Conservation (phyloP, 2,329 filamentous ascomycete genomes). For the Cladosporium sp. region DNA sequence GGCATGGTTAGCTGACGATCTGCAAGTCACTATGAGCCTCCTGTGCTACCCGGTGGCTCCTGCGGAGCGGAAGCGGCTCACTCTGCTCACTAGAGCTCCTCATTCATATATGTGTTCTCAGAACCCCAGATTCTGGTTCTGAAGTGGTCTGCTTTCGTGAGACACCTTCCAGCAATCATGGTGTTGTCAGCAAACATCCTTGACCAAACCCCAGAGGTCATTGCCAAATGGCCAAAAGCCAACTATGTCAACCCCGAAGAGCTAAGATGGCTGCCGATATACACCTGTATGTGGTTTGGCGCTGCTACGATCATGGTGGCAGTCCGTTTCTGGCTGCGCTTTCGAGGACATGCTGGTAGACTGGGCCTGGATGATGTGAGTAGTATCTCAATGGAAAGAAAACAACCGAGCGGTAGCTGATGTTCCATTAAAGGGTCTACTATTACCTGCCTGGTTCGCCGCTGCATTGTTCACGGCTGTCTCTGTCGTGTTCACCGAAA, state of each 20-base stretch:
- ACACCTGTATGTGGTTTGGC: slow-evolving; percentile 29
- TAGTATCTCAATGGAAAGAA: background rate
- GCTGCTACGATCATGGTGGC: slow-evolving; percentile 30
- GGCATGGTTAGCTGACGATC: background rate
- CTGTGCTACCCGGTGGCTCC: background rate
- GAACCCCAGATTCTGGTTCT: background rate
- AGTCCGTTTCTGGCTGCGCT: slow-evolving; percentile 33
- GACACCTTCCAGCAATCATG: background rate
- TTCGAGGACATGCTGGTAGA: slow-evolving; percentile 28
- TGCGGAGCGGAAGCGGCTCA: background rate
- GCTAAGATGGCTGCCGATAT: slow-evolving; percentile 36
- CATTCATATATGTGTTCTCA: background rate
- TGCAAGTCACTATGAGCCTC: background rate
- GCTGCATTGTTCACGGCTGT: slow-evolving; percentile 26
- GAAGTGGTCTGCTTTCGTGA: background rate
- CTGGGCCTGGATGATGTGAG: slow-evolving; percentile 37
- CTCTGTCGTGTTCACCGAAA: slow-evolving; percentile 26
- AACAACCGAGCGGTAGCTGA: background rate
- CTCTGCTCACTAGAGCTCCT: background rate
- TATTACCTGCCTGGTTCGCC: slow-evolving; percentile 27
- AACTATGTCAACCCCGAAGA: slow-evolving; percentile 33
- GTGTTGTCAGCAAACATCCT: slow-evolving; percentile 32
- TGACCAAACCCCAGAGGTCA: slow-evolving; percentile 27
- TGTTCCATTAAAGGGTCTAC: slow-evolving; percentile 19
- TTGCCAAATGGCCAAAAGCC: slow-evolving; percentile 35